A percentile compares a stretch with the other conserved stretches of the same genome.
Evolutionary conservation across 2,329 filamentous ascomycete genomes (phyloP).

Genomic region (Penicillium glabrum): DNA sequence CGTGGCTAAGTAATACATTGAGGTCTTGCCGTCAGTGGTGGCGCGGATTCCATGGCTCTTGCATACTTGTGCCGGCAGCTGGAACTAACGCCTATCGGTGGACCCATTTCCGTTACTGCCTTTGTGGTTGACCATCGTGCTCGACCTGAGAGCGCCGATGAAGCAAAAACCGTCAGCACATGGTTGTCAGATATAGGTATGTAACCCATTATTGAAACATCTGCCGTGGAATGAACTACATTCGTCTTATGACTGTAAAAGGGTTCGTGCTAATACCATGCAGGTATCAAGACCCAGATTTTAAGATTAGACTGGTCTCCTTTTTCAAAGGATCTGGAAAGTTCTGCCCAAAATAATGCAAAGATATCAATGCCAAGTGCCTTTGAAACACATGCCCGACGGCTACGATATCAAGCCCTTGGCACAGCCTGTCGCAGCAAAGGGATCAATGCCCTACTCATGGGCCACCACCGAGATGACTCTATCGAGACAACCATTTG

Average conservation of each 20-base stretch:
- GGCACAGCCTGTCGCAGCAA: conserved; percentile 59
- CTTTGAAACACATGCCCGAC: conserved; percentile 76
- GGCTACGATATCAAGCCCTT: conserved; percentile 69
- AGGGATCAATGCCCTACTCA: conserved; percentile 62
- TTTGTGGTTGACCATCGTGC: conserved; percentile 64
- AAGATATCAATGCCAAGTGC: conserved; percentile 53
- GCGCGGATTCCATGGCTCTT: conserved; percentile 97
- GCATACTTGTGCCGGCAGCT: conserved; percentile 66
- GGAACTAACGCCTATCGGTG: conserved; percentile 31
- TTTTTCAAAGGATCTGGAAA: conserved; percentile 1
- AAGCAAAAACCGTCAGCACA: conserved; percentile 53
- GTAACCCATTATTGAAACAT: not conserved
- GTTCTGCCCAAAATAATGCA: not conserved
- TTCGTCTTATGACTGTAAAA: not conserved
- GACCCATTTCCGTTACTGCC: conserved; percentile 44
- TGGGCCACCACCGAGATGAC: conserved; percentile 88
- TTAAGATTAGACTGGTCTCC: conserved; percentile 54
- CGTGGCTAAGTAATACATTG: conserved; percentile 5
- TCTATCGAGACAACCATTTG: conserved; percentile 87
- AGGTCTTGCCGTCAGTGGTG: conserved; percentile 85
- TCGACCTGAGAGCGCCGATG: conserved; percentile 55
- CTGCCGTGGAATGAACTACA: not conserved
- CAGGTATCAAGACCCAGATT: conserved; percentile 37
- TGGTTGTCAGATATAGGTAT: conserved; percentile 48
- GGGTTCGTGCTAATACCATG: not conserved